These are phyloP conservation scores for Leucogyrophana mollusca DNA, from an alignment of 768 basidiomycete genomes.

Conservation along the genomic window DNA sequence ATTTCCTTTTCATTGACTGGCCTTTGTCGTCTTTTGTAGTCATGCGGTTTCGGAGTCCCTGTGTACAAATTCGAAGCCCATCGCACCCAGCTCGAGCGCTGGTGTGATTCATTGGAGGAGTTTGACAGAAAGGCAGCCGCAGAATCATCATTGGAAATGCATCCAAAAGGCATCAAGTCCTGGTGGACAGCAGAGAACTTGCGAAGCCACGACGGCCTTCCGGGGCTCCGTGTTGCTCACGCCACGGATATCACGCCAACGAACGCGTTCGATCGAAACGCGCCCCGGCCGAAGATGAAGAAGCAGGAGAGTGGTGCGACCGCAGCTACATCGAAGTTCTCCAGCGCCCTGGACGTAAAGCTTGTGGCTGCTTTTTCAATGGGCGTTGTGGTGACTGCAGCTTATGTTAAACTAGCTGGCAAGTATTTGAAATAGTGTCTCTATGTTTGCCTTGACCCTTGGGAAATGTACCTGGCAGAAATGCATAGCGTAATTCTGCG, in stretches of 20 bases:
- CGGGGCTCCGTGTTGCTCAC: conserved; percentile 39
- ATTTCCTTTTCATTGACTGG: too few relatives aligned
- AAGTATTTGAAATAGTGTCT: not conserved
- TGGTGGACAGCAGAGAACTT: conserved; percentile 56
- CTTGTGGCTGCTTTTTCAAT: conserved; percentile 28
- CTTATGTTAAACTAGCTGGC: conserved; percentile 7
- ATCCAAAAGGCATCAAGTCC: conserved; percentile 44
- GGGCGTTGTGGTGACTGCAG: conserved; percentile 21
- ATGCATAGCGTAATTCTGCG: too few relatives aligned
- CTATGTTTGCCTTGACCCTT: not conserved
- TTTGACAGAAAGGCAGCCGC: conserved; percentile 27
- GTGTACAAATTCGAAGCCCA: conserved; percentile 56
- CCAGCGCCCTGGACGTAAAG: conserved; percentile 2
- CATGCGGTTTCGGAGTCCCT: conserved; percentile 67
- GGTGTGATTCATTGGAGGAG: conserved; percentile 42
- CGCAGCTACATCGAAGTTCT: too few relatives aligned
- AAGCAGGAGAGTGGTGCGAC: not conserved
- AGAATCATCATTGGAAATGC: conserved; percentile 14
- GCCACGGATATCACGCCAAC: conserved; percentile 11
- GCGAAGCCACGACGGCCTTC: conserved; percentile 56
- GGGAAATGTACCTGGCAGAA: too few relatives aligned
- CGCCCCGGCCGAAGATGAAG: conserved; percentile 3
- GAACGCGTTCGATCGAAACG: conserved; percentile 20
- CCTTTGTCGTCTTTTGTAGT: conserved; percentile 36
- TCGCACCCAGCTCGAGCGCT: conserved; percentile 51